phyloP scores from a whole-genome alignment of 768 basidiomycete genomes.

The Kwoniella dendrophila region DNA sequence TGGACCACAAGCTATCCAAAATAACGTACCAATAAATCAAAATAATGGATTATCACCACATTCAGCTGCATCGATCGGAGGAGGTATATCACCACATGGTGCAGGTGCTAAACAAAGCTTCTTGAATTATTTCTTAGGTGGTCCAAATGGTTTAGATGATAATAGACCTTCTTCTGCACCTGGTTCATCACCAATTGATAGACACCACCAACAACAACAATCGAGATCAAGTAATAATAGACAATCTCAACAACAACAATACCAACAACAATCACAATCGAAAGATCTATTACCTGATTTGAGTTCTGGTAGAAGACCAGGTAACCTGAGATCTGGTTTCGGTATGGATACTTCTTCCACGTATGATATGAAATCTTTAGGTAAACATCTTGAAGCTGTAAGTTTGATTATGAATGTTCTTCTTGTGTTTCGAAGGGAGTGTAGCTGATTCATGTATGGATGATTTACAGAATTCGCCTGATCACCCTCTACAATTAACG shows the following conservation, averaged over 20 bases:
- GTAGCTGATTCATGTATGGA: slow-evolving; percentile 7
- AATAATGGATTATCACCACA: slow-evolving; percentile 2
- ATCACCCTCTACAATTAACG: slow-evolving; percentile 68
- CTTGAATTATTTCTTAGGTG: slow-evolving; percentile 97
- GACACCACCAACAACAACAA: slow-evolving; percentile 11
- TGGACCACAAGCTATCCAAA: slow-evolving; percentile 16
- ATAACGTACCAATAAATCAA: slow-evolving; percentile 10
- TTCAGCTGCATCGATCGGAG: slow-evolving; percentile 11
- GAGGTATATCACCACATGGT: slow-evolving; percentile 55
- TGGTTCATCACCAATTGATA: slow-evolving; percentile 14
- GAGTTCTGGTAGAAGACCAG: slow-evolving; percentile 37
- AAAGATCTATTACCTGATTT: slow-evolving; percentile 54
- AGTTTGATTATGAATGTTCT: slow-evolving; percentile 58
- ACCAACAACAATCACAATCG: neutral
- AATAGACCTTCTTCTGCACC: slow-evolving; percentile 18
- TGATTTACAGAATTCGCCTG: slow-evolving; percentile 60
- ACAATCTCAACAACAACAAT: neutral
- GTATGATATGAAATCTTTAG: slow-evolving; percentile 97
- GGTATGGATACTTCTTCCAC: slow-evolving; percentile 76
- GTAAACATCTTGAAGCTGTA: slow-evolving; percentile 96
- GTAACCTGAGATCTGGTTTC: slow-evolving; percentile 56
- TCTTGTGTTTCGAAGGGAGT: neutral
- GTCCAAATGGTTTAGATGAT: slow-evolving; percentile 60
- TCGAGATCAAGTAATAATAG: slow-evolving; percentile 52
- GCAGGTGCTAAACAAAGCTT: slow-evolving; percentile 86